A percentile compares a stretch with the other conserved stretches of the same genome.
These are phyloP conservation scores for Lachancea kluyveri DNA, from an alignment of 805 yeast species.

Conservation along the genomic window DNA sequence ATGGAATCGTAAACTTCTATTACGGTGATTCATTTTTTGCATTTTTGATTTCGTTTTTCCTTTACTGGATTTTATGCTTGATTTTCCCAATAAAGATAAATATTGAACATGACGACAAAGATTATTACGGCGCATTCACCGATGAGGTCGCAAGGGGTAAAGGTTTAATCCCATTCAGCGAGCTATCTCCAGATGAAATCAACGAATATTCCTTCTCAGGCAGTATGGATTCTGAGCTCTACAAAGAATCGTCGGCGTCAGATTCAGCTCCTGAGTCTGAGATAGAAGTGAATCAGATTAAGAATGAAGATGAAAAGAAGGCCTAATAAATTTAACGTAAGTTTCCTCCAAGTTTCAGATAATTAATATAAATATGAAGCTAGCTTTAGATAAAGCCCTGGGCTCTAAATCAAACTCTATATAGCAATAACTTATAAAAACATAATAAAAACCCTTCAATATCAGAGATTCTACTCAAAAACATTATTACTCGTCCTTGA, in stretches of 20 bases:
- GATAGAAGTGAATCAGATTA: conserved; percentile 8
- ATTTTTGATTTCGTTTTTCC: conserved; percentile 34
- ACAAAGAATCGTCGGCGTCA: neutral
- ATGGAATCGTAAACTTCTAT: conserved; percentile 38
- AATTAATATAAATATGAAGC: no score
- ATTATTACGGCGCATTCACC: conserved; percentile 35
- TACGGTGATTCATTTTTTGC: conserved; percentile 40
- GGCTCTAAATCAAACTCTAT: no score
- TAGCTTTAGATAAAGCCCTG: no score
- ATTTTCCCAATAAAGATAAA: conserved; percentile 34
- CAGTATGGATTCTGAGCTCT: neutral
- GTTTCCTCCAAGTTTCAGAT: no score
- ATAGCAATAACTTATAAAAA: no score
- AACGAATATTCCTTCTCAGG: no score
- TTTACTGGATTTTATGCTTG: conserved; percentile 31
- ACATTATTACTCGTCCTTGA: no score
- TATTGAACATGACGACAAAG: conserved; percentile 34
- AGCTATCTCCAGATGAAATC: conserved; percentile 21
- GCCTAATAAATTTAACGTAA: no score
- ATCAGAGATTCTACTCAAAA: no score
- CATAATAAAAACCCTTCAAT: no score
- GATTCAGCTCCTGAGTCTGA: conserved; percentile 8
- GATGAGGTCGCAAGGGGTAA: conserved; percentile 31
- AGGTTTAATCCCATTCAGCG: conserved; percentile 29
- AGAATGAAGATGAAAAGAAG: conserved; percentile 6